phyloP scores from a whole-genome alignment of 306 rosid species.

The Dalbergia cochinchinensis region DNA sequence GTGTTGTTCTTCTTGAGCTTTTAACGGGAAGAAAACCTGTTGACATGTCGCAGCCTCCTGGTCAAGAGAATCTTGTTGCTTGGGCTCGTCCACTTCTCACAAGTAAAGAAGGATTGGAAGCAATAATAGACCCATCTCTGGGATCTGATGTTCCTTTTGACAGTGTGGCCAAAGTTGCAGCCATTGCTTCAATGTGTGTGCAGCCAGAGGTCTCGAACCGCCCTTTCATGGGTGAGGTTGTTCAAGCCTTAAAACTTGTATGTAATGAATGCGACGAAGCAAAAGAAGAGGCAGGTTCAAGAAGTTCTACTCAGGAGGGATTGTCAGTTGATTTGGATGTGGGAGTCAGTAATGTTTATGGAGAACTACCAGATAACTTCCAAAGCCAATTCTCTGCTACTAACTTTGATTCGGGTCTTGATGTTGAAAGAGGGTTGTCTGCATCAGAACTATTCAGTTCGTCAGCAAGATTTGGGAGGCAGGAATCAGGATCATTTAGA shows the following conservation, averaged over 20 bases:
- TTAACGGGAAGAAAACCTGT: constrained; percentile 85
- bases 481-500: constrained; percentile 62
- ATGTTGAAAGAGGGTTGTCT: constrained; percentile 63
- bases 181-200: constrained; percentile 94
- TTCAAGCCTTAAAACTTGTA: constrained; percentile 88
- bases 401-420: constrained; percentile 52
- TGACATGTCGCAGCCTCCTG: constrained; percentile 91
- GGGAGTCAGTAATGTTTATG: constrained; percentile 50
- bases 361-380: constrained; percentile 53
- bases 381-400: constrained; percentile 56
- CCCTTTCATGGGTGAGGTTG: constrained; percentile 95
- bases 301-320: constrained; percentile 57
- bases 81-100: constrained; percentile 89
- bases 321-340: constrained; percentile 53
- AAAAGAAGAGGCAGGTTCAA: constrained; percentile 59
- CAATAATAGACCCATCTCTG: constrained; percentile 62
- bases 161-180: constrained; percentile 85
- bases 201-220: constrained; percentile 89
- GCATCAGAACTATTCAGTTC: constrained; percentile 60
- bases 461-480: constrained; percentile 50
- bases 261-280: constrained; percentile 74
- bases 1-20: constrained; percentile 94
- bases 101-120: constrained; percentile 68
- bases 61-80: constrained; percentile 86
- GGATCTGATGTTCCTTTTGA: constrained; percentile 66